Base-by-base conservation (phyloP, 2,329 filamentous ascomycete genomes). In the Talaromyces sp. region DNA sequence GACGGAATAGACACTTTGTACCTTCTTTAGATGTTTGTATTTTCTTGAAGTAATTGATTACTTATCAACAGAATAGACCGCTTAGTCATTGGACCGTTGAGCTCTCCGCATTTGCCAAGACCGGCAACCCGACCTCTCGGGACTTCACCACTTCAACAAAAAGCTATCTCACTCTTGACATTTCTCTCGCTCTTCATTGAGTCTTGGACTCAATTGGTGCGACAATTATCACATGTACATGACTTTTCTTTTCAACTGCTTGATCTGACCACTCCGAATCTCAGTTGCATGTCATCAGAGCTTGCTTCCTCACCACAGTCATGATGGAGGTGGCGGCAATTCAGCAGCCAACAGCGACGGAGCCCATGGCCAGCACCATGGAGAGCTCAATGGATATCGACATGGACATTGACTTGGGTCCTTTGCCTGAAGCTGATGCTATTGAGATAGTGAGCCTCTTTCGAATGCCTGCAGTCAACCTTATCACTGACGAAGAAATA, bases 341-440 rank as follows among this genome's bases (percentile, higher is more conserved):
- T 48, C 61, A 69, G 39, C 65, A 65, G 42, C 46, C 66, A 11
- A 48, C 62, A 35, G 59, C 56, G 62, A 64, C 52, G 25, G 37
- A 48, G 58, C 48, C 57, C 57, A 39, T 57, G 60, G 33, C 60
- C 61, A 16, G 65, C 62, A 64, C 67, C 44, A 74, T 72, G 65
- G 73, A 77, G 58, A 66, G 67, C 39, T 68, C 68, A 63, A 81
- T 91, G 87, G 88, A 92, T 75, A 87, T 91, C 62, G 88, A 91
- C 66, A 90, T 91, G 86, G 88, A 87, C 69, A 80, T 90, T 67
- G 82, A 83, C 67, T 71, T 83, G 35, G 82, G 81, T 39, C 76
- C 81, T 3, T 81, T 83, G 37, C 80, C 76, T 8, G 77, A 77
- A 12, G 68, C 71, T 25, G 74, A 77, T 39, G 61, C 60, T 46